Evolutionary conservation across 805 yeast species (phyloP).

Genomic region (Cyberlindnera veronae): DNA sequence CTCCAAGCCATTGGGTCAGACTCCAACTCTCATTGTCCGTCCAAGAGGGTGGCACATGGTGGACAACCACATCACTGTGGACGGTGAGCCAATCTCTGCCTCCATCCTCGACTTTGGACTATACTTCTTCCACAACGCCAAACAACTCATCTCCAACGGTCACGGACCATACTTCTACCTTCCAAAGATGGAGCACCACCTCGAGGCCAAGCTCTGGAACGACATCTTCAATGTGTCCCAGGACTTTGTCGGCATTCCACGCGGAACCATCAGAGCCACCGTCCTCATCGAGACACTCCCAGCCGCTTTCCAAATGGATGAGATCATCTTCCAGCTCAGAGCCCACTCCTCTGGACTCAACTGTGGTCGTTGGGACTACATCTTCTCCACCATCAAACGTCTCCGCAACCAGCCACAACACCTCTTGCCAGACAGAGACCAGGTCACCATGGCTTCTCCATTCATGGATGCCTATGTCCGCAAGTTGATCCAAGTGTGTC

Average conservation of each 20-base stretch:
- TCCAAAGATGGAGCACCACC: constrained; percentile 84
- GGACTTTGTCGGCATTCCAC: constrained; percentile 61
- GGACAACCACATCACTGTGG: constrained; percentile 67
- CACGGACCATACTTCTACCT: constrained; percentile 79
- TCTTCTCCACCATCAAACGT: constrained; percentile 74
- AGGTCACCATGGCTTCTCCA: constrained; percentile 76
- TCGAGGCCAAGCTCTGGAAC: constrained; percentile 82
- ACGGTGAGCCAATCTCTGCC: constrained; percentile 74
- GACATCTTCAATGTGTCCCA: constrained; percentile 75
- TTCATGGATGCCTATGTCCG: constrained; percentile 78
- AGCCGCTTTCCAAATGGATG: constrained; percentile 85
- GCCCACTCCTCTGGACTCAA: constrained; percentile 77
- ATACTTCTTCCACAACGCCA: constrained; percentile 73
- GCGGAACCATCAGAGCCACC: constrained; percentile 80
- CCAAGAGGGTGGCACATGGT: constrained; percentile 89
- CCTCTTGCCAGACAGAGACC: constrained; percentile 74
- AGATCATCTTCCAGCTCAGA: constrained; percentile 71
- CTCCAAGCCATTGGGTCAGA: constrained; percentile 45
- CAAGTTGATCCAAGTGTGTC: constrained; percentile 69
- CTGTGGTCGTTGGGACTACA: constrained; percentile 90
- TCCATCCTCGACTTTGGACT: constrained; percentile 78
- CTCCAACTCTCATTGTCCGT: constrained; percentile 74
- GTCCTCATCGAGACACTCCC: constrained; percentile 82
- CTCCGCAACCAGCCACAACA: constrained; percentile 65
- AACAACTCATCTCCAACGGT: constrained; percentile 56